Evolutionary conservation across 106 monocot species (phyloP).

Genomic region (Iris macrosiphon): DNA sequence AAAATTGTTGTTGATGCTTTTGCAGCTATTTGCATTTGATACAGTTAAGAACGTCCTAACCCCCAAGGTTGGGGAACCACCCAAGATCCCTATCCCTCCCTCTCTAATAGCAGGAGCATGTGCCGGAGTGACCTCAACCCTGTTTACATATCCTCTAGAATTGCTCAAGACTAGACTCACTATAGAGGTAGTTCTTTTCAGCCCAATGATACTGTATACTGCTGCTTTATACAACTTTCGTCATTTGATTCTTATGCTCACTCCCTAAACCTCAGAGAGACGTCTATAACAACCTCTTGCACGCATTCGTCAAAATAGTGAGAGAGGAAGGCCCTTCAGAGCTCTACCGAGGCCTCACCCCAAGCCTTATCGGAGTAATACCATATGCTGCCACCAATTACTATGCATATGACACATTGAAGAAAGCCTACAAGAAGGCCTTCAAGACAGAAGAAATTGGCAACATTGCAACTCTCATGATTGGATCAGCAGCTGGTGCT

Average conservation of each 20-base stretch:
- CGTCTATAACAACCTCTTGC: conserved; percentile 63
- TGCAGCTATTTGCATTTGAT: conserved; percentile 83
- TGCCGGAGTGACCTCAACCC: conserved; percentile 80
- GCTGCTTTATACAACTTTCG: no score
- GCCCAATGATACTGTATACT: background rate
- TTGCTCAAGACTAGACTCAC: conserved; percentile 84
- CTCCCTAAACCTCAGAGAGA: conserved; percentile 39
- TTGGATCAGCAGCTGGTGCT: conserved; percentile 80
- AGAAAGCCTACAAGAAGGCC: conserved; percentile 57
- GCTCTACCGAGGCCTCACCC: conserved; percentile 84
- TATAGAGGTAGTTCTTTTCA: conserved; percentile 54
- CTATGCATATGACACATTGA: conserved; percentile 69
- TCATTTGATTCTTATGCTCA: background rate
- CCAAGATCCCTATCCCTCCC: conserved; percentile 55
- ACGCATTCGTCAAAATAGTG: conserved; percentile 74
- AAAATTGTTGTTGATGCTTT: background rate
- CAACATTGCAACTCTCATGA: conserved; percentile 70
- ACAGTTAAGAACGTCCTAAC: conserved; percentile 71
- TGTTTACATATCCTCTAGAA: conserved; percentile 84
- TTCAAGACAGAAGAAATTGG: conserved; percentile 55
- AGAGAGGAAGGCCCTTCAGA: conserved; percentile 76
- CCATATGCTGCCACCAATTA: conserved; percentile 88
- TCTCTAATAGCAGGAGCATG: conserved; percentile 79
- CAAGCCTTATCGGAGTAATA: conserved; percentile 81
- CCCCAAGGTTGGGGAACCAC: conserved; percentile 33